Percentiles rank a stretch among this genome's conserved stretches.
phyloP scores from a whole-genome alignment of 768 basidiomycete species.

The Lactarius vividus region DNA sequence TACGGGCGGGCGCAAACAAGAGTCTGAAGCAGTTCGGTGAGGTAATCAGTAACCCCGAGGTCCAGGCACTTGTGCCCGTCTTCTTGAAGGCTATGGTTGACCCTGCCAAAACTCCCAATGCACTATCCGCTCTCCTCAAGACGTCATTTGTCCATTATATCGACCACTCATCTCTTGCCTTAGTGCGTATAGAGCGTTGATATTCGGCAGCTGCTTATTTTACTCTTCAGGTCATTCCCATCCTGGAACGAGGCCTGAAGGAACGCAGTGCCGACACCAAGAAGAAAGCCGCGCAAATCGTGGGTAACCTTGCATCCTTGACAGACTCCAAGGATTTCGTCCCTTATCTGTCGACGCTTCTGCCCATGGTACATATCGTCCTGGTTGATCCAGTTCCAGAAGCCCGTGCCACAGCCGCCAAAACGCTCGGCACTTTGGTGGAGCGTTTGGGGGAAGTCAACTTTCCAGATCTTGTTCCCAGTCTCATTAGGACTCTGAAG shows the following conservation, averaged over 20 bases:
- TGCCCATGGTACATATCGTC: slow-evolving; percentile 90
- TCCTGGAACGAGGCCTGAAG: slow-evolving; percentile 87
- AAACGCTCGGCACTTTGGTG: slow-evolving; percentile 93
- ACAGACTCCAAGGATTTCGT: slow-evolving; percentile 92
- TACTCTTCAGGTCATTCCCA: slow-evolving; percentile 74
- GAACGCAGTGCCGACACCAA: slow-evolving; percentile 94
- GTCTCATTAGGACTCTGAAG: slow-evolving; percentile 81
- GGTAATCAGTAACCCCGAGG: slow-evolving; percentile 97
- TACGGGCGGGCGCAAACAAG: slow-evolving; percentile 87
- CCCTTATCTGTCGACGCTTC: slow-evolving; percentile 83
- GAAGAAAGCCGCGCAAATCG: slow-evolving; percentile 93
- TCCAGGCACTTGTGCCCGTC: slow-evolving; percentile 83
- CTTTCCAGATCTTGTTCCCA: slow-evolving; percentile 95
- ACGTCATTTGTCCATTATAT: slow-evolving; percentile 98
- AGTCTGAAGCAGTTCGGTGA: slow-evolving; percentile 98
- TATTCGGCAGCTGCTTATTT: slow-evolving; percentile 11
- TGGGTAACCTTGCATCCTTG: slow-evolving; percentile 92
- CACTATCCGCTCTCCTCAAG: slow-evolving; percentile 81
- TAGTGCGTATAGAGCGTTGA: slow-evolving; percentile 50
- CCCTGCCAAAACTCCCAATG: slow-evolving; percentile 84
- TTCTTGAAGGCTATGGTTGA: slow-evolving; percentile 95
- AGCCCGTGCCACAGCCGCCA: slow-evolving; percentile 95
- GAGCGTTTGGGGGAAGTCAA: slow-evolving; percentile 91
- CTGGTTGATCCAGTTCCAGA: slow-evolving; percentile 97
- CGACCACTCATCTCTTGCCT: slow-evolving; percentile 91